These are phyloP conservation scores for Penicillium pulvis DNA, from an alignment of 495 filamentous ascomycete genomes.

Conservation along the genomic window DNA sequence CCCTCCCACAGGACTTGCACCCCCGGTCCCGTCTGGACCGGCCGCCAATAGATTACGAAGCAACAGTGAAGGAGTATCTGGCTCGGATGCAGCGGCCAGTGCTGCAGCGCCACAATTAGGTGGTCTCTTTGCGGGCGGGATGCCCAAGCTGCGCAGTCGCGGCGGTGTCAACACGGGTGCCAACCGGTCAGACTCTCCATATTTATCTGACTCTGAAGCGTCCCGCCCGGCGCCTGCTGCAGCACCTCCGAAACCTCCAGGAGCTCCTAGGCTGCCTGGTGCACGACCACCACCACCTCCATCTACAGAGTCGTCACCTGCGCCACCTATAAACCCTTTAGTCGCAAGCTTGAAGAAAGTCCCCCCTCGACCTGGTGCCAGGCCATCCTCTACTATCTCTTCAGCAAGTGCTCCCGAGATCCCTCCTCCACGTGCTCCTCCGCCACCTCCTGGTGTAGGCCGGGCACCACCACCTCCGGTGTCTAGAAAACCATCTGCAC, in stretches of 20 bases:
- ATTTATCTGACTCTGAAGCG: conserved; percentile 79
- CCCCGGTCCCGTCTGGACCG: conserved; percentile 63
- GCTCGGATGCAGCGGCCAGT: conserved; percentile 39
- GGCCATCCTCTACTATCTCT: conserved; percentile 51
- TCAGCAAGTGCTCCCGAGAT: conserved; percentile 49
- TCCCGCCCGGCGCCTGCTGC: conserved; percentile 41
- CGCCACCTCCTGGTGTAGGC: conserved; percentile 12
- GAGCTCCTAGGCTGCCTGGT: conserved; percentile 65
- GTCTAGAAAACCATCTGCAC: conserved; percentile 65
- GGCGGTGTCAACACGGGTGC: conserved; percentile 91
- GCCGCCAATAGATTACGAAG: conserved; percentile 69
- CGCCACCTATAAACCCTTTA: conserved; percentile 57
- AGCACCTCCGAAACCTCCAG: conserved; percentile 58
- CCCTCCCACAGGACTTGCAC: conserved; percentile 70
- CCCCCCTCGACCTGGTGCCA: conserved; percentile 40
- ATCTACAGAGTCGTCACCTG: conserved; percentile 54
- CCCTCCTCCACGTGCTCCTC: conserved; percentile 17
- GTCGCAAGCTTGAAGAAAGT: conserved; percentile 63
- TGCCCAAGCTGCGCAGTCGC: conserved; percentile 89
- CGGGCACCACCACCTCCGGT: conserved; percentile 54
- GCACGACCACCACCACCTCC: conserved; percentile 52
- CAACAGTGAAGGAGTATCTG: conserved; percentile 71
- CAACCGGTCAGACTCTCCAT: conserved; percentile 67
- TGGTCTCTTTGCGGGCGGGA: conserved; percentile 90
- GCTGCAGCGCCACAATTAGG: conserved; percentile 72